phyloP scores from a whole-genome alignment of 2,329 filamentous ascomycete genomes.

The Cadophora sp. region DNA sequence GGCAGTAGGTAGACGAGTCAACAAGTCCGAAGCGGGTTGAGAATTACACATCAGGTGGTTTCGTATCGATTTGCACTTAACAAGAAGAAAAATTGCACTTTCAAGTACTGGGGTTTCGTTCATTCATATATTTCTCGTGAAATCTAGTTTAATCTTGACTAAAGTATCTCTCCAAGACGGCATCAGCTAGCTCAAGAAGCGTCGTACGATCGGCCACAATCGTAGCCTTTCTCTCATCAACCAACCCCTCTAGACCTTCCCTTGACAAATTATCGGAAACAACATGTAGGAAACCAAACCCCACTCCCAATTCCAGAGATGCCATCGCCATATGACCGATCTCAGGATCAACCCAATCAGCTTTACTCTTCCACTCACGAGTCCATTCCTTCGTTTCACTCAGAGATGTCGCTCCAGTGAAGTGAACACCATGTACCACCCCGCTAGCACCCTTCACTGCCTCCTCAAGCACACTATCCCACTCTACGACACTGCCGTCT shows the following conservation, averaged over 20 bases:
- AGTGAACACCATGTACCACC: conserved; percentile 22
- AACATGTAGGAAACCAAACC: conserved; percentile 18
- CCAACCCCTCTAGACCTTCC: not conserved
- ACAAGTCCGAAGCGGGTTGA: too few species aligned
- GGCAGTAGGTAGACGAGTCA: too few species aligned
- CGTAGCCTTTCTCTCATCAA: conserved; percentile 1
- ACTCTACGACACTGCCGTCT: conserved; percentile 15
- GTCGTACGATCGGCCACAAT: not conserved
- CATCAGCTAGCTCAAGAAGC: not conserved
- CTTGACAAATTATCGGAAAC: conserved; percentile 1
- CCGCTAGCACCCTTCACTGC: conserved; percentile 15
- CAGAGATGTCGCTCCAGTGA: conserved; percentile 20
- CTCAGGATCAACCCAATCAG: conserved; percentile 30
- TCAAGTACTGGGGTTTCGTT: too few species aligned
- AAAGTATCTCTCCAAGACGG: not conserved
- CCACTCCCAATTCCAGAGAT: conserved; percentile 3
- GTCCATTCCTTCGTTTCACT: conserved; percentile 30
- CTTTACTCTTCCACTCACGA: conserved; percentile 16
- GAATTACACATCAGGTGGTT: too few species aligned
- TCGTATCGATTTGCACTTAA: too few species aligned
- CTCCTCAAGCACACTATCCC: conserved; percentile 18
- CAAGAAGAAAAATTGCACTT: too few species aligned
- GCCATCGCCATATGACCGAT: conserved; percentile 29
- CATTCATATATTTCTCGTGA: too few species aligned
- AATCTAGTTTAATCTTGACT: not conserved